A percentile compares a stretch with the other conserved stretches of the same genome.
Evolutionary conservation across 345 rosid genomes (phyloP).

Genomic region (Anacardium occidentale): DNA sequence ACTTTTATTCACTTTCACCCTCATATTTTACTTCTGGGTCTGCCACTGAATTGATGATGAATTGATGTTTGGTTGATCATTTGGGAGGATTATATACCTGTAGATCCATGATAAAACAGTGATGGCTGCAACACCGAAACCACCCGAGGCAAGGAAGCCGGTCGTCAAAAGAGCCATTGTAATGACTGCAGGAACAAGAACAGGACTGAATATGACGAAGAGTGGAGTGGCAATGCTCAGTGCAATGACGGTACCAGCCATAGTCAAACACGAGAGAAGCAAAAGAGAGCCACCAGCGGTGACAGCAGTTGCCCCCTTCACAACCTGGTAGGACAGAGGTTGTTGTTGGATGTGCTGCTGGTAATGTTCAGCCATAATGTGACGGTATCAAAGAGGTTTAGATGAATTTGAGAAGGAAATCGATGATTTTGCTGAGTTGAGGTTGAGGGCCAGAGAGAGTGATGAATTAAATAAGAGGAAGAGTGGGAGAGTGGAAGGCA

Average conservation of each 20-base stretch:
- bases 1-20: no score
- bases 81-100: slow-evolving; percentile 26
- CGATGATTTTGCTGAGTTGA: not conserved
- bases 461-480: slow-evolving; percentile 20
- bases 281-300: slow-evolving; percentile 81
- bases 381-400: not conserved
- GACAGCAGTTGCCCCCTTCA: slow-evolving; percentile 76
- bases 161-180: slow-evolving; percentile 41
- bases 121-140: slow-evolving; percentile 73
- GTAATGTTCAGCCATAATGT: slow-evolving; percentile 44
- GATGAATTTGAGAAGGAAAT: no score
- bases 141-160: slow-evolving; percentile 80
- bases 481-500: slow-evolving; percentile 14
- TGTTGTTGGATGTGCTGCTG: slow-evolving; percentile 16
- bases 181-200: slow-evolving; percentile 75
- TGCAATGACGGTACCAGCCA: slow-evolving; percentile 70
- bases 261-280: slow-evolving; percentile 65
- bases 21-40: no score
- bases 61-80: no score
- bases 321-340: slow-evolving; percentile 54
- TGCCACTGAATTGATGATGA: no score
- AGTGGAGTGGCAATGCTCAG: slow-evolving; percentile 78
- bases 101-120: slow-evolving; percentile 85
- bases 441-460: not conserved
- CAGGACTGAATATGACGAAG: slow-evolving; percentile 84